These are phyloP conservation scores for Epipyxis sp. DNA, from an alignment of 108 stramenopile genomes.

Conservation along the genomic window DNA sequence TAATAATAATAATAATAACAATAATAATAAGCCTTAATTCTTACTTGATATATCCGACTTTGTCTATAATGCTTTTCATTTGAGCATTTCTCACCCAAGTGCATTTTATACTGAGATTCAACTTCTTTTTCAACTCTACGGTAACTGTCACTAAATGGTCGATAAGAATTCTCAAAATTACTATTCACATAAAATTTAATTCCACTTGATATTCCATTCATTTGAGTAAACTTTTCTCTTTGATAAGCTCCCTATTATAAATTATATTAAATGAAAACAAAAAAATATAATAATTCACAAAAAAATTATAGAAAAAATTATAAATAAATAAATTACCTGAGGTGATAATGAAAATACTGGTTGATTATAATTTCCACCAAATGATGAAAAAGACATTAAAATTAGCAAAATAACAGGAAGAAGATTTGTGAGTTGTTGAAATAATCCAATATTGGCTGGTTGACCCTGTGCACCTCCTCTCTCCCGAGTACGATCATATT, in stretches of 20 bases:
- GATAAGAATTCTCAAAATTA: not conserved
- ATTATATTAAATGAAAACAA: too few species aligned
- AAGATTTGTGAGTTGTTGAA: not conserved
- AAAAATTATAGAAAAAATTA: too few species aligned
- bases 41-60: not conserved
- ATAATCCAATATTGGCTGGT: not conserved
- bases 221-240: not conserved
- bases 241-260: not conserved
- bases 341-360: slow-evolving; percentile 7
- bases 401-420: slow-evolving; percentile 1
- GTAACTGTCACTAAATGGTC: not conserved
- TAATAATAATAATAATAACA: too few species aligned
- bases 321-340: too few species aligned
- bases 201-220: too few species aligned
- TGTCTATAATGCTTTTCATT: not conserved
- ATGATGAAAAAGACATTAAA: slow-evolving; percentile 8
- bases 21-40: too few species aligned
- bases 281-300: too few species aligned
- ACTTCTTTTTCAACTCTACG: slow-evolving; percentile 1
- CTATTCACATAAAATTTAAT: not conserved
- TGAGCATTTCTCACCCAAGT: not conserved
- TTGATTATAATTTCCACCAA: not conserved
- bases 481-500: too few species aligned
- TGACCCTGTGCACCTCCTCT: too few species aligned
- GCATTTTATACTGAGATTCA: not conserved